These are phyloP conservation scores for Candida maesae DNA, from an alignment of 805 yeast genomes.

Conservation along the genomic window DNA sequence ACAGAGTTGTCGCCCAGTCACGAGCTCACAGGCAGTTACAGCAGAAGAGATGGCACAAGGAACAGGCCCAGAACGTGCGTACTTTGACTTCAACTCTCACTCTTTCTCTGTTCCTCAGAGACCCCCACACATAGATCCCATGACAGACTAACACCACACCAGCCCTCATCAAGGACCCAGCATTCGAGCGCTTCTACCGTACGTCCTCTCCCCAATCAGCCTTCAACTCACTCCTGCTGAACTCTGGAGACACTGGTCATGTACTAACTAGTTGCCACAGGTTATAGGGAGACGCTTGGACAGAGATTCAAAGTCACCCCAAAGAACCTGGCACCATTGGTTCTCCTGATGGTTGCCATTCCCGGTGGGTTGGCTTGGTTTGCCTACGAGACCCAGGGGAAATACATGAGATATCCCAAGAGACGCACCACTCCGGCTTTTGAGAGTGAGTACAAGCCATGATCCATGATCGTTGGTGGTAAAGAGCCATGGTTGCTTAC, in stretches of 20 bases:
- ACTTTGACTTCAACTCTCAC: not conserved
- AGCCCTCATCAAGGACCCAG: conserved; percentile 27
- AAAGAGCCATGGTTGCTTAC: too few species aligned
- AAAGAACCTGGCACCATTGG: conserved; percentile 19
- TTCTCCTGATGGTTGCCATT: conserved; percentile 19
- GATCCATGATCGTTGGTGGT: too few species aligned
- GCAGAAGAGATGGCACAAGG: conserved; percentile 14
- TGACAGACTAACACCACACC: conserved; percentile 15
- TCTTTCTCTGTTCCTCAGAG: not conserved
- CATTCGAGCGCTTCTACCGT: conserved; percentile 25
- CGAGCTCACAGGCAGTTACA: not conserved
- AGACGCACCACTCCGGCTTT: conserved; percentile 23
- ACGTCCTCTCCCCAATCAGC: conserved; percentile 8
- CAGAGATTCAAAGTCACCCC: conserved; percentile 24
- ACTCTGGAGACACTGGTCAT: too few species aligned
- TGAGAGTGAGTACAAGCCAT: conserved; percentile 23
- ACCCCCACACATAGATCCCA: too few species aligned
- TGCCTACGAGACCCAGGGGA: conserved; percentile 25
- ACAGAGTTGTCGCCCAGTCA: too few species aligned
- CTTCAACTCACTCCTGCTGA: not conserved
- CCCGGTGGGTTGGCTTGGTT: conserved; percentile 23
- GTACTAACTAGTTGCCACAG: conserved; percentile 3
- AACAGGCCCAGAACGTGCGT: conserved; percentile 14
- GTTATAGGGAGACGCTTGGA: conserved; percentile 24
- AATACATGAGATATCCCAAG: conserved; percentile 21